Base-by-base conservation (phyloP, 2,329 filamentous ascomycete species). In the Apiospora arundinis region DNA sequence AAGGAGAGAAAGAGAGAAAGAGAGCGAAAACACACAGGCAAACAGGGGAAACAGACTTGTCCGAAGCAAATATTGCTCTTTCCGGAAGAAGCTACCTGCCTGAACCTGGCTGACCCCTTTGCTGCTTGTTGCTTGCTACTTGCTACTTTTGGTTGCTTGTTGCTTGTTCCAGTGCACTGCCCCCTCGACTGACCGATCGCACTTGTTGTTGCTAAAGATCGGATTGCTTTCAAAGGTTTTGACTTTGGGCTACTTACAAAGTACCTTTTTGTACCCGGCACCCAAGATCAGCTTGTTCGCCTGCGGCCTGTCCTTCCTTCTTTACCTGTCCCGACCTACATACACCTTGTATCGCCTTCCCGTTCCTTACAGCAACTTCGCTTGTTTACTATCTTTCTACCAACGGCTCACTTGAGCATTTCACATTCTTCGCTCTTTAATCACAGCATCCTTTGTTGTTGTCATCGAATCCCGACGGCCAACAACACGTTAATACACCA, bases 151-250 rank as follows among this genome's bases (percentile, higher is more conserved):
- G n/a, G 16, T 32, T 60, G 42, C 40, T 45, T 16, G 11, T 45
- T 45, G 42, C 40, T 45, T 16, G 42, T 45, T 45, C 12, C 16
- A 14, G 42, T 45, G 52, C 52, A 60, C 52, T 60, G 52, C 52
- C 52, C 52, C 52, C 52, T 60, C 52, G 52, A 60, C 56, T 18
- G 56, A 63, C 56, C 28, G 56, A 63, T 63, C 56, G 56, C 9
- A 40, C 28, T 40, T n/a, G 18, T 40, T 40, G 32, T 32, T 63
- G 56, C 56, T 63, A 63, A 21, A 63, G 56, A 63, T 63, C 56
- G 56, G 56, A 63, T 63, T 37, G 28, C 25, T 9, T 32, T 37
- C 21, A 32, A 32, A 32, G 32, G 32, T 32, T 32, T 32, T 32
- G 6, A 32, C 3, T 6, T 32, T 32, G 3, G 32, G 32, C 32